Percentiles rank a stretch among this genome's conserved stretches.
These are phyloP conservation scores for Lentinula novae-zelandiae DNA, from an alignment of 1,284 basidiomycete species.

Conservation along the genomic window DNA sequence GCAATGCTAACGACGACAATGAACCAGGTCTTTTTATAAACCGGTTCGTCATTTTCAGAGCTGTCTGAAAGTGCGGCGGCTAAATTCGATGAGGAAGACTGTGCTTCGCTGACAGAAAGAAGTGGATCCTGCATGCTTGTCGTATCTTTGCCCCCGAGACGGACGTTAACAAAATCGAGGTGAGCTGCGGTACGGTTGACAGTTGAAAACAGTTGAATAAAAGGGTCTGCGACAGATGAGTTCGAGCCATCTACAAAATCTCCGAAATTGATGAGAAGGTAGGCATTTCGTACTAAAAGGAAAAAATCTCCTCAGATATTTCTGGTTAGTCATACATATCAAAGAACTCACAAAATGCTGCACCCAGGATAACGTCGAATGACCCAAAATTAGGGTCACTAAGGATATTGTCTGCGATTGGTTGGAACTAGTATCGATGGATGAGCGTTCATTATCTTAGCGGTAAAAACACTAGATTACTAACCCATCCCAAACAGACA, in stretches of 20 bases:
- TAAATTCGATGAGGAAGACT: neutral
- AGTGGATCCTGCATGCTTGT: constrained; percentile 6
- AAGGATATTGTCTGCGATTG: constrained; percentile 15
- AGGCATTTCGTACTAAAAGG: constrained; percentile 30
- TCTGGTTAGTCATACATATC: neutral
- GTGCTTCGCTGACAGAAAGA: neutral
- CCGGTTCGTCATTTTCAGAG: neutral
- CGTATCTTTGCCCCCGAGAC: constrained; percentile 21
- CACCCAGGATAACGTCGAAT: constrained; percentile 29
- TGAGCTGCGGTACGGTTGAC: constrained; percentile 25
- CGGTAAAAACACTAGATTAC: neutral
- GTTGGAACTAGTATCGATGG: constrained; percentile 22
- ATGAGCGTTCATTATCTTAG: neutral
- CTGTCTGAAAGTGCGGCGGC: neutral
- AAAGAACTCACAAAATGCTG: constrained; percentile 29
- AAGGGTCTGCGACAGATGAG: constrained; percentile 23
- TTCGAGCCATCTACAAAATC: constrained; percentile 30
- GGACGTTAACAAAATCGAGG: constrained; percentile 27
- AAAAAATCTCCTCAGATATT: neutral
- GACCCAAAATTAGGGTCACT: constrained; percentile 13
- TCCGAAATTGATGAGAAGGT: constrained; percentile 31
- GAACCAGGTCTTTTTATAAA: constrained; percentile 4
- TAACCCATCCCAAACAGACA: constrained; percentile 10
- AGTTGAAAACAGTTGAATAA: constrained; percentile 30
- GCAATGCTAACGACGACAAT: constrained; percentile 2